Percentiles rank a stretch among this genome's conserved stretches.
Conservation (phyloP, 768 basidiomycete species). For the Suillus spraguei region DNA sequence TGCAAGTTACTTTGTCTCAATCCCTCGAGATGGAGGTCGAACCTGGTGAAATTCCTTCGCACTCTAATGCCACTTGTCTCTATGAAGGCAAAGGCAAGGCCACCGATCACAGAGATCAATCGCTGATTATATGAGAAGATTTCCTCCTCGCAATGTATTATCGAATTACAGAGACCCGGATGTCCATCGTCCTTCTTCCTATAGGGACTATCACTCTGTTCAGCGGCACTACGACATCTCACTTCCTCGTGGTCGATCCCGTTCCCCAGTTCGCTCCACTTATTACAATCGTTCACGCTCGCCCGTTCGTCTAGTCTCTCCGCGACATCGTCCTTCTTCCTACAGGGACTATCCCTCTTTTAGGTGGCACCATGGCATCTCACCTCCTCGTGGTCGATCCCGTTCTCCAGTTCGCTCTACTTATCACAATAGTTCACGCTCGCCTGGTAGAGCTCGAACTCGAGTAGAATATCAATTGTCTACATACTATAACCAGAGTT, state of each 20-base stretch:
- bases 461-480: background rate
- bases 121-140: no score
- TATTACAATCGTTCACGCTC: no score
- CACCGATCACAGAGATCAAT: background rate
- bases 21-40: background rate
- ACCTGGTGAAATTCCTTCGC: background rate
- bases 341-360: background rate
- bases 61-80: background rate
- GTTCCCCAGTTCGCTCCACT: no score
- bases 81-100: background rate
- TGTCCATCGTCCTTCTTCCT: background rate
- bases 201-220: no score
- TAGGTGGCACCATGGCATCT: background rate
- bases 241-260: no score
- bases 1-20: no score
- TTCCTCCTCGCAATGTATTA: background rate
- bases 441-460: background rate
- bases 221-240: no score
- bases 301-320: background rate
- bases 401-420: background rate
- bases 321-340: background rate
- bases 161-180: background rate
- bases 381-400: background rate
- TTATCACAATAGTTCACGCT: background rate
- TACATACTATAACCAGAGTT: background rate